Conservation (phyloP, 352 stramenopile species). For the Aphanomyces astaci region DNA sequence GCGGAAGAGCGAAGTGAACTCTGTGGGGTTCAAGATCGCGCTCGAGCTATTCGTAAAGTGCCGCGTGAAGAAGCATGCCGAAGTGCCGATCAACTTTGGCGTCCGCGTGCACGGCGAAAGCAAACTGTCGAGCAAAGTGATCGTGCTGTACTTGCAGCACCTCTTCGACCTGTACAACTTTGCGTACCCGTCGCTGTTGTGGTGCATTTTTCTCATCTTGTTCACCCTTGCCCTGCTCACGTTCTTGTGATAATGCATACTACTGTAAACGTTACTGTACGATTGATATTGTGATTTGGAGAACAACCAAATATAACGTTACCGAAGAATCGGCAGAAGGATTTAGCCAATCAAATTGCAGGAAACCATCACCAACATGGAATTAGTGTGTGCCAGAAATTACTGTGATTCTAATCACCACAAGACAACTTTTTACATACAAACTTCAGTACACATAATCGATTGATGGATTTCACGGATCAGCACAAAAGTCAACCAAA, state of each 20-base stretch:
- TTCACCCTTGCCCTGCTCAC: constrained; percentile 14
- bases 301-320: too few relatives aligned
- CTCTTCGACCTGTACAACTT: constrained; percentile 29
- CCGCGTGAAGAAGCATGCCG: constrained; percentile 24
- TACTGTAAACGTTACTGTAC: background rate
- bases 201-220: constrained; percentile 18
- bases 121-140: constrained; percentile 37
- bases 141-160: constrained; percentile 33
- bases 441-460: too few relatives aligned
- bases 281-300: too few relatives aligned
- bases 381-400: too few relatives aligned
- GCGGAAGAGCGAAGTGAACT: constrained; percentile 24
- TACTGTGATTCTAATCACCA: too few relatives aligned
- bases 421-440: too few relatives aligned
- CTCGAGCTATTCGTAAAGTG: constrained; percentile 37
- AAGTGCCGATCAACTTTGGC: constrained; percentile 36
- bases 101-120: constrained; percentile 32
- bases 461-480: too few relatives aligned
- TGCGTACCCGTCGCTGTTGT: constrained; percentile 21
- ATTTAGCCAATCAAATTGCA: too few relatives aligned
- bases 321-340: too few relatives aligned
- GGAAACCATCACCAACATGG: too few relatives aligned
- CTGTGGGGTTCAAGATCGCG: constrained; percentile 35
- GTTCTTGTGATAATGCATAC: background rate
- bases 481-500: too few relatives aligned